Evolutionary conservation across 2,329 filamentous ascomycete genomes (phyloP).

Genomic region (Verticillium alfalfae): DNA sequence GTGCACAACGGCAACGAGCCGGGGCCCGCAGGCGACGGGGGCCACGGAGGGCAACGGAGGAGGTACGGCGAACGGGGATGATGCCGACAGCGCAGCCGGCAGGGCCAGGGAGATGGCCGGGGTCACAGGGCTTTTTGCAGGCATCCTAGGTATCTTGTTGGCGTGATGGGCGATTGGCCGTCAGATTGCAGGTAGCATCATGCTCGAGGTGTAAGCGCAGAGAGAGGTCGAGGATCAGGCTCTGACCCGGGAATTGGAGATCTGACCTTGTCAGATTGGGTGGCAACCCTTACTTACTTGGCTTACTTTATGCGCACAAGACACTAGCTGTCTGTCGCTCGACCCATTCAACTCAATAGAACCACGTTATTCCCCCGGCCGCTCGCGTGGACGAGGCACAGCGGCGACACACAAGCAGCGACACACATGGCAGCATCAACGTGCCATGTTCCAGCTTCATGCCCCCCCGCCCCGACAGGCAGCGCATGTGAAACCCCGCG

Average conservation of each 20-base stretch:
- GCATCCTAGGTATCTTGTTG: not conserved
- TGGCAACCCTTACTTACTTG: too few relatives aligned
- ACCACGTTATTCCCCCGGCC: not conserved
- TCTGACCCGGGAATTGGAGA: too few relatives aligned
- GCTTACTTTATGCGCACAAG: too few relatives aligned
- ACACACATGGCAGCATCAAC: not conserved
- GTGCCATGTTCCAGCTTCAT: not conserved
- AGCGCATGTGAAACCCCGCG: not conserved
- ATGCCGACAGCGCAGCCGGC: conserved; percentile 4
- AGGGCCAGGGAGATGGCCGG: not conserved
- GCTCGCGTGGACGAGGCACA: not conserved
- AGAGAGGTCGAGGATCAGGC: too few relatives aligned
- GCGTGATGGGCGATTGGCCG: not conserved
- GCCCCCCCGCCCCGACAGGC: not conserved
- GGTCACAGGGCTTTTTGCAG: not conserved
- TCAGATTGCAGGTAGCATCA: too few relatives aligned
- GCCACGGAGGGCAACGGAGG: not conserved
- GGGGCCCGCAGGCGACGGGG: not conserved
- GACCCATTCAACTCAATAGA: too few relatives aligned
- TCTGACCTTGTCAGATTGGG: too few relatives aligned
- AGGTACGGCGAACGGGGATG: not conserved
- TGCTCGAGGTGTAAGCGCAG: too few relatives aligned
- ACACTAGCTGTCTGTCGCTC: too few relatives aligned
- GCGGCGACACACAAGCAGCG: not conserved
- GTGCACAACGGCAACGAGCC: conserved; percentile 16